These are phyloP conservation scores for Zanthoxylum bungeanum DNA, from an alignment of 345 rosid genomes.

Conservation along the genomic window DNA sequence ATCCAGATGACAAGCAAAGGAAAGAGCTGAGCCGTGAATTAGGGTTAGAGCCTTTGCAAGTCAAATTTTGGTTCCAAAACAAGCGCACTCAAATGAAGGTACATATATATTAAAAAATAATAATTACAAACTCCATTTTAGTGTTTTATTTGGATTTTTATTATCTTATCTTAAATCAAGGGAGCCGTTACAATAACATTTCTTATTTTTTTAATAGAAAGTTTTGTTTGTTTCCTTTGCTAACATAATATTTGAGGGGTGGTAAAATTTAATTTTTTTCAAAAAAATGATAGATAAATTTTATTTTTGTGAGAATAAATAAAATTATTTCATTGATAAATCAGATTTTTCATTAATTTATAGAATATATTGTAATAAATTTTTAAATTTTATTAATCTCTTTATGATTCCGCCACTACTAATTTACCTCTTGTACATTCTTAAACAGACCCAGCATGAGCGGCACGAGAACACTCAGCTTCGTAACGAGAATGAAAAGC, in stretches of 20 bases:
- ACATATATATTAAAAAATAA: constrained; percentile 17
- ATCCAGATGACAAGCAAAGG: constrained; percentile 98
- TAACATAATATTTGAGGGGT: too few relatives aligned
- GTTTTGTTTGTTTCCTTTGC: background rate
- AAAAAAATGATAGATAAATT: too few relatives aligned
- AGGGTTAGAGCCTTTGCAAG: constrained; percentile 89
- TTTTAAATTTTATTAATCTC: too few relatives aligned
- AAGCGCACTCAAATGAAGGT: constrained; percentile 99
- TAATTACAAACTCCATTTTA: background rate
- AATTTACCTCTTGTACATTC: background rate
- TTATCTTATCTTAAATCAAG: background rate
- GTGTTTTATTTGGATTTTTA: background rate
- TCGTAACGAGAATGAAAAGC: constrained; percentile 81
- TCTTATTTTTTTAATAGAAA: background rate
- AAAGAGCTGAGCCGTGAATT: constrained; percentile 87
- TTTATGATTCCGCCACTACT: too few relatives aligned
- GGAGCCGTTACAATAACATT: constrained; percentile 17
- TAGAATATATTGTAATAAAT: too few relatives aligned
- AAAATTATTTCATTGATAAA: too few relatives aligned
- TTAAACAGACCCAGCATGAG: constrained; percentile 78
- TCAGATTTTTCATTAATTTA: too few relatives aligned
- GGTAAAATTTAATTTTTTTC: too few relatives aligned
- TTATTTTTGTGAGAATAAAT: too few relatives aligned
- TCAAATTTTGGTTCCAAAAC: constrained; percentile 99
- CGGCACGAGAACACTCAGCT: constrained; percentile 81